Percentiles rank a stretch among this genome's conserved stretches.
These are phyloP conservation scores for Digitaria exilis DNA, from an alignment of 202 grass and related monocot genomes.

Conservation along the genomic window DNA sequence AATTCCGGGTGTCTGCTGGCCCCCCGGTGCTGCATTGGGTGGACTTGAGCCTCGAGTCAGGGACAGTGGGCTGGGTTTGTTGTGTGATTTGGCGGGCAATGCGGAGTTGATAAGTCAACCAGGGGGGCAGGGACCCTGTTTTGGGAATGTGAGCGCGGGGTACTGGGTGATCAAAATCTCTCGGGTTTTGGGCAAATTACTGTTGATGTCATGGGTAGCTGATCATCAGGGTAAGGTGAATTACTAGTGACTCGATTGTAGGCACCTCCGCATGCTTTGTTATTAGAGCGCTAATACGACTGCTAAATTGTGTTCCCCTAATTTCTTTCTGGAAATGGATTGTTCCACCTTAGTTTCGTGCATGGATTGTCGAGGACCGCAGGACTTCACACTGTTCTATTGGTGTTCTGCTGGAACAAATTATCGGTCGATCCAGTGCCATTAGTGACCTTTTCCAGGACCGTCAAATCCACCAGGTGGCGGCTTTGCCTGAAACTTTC, in stretches of 20 bases:
- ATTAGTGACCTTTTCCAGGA: not conserved
- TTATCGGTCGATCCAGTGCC: not conserved
- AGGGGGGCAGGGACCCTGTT: not conserved
- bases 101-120: not conserved
- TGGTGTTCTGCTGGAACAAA: not conserved
- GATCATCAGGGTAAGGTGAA: not conserved
- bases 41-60: not conserved
- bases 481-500: not conserved
- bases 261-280: too few species aligned
- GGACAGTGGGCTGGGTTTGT: not conserved
- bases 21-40: not conserved
- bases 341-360: not conserved
- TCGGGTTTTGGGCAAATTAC: not conserved
- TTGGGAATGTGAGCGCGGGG: not conserved
- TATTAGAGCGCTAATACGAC: not conserved
- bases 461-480: not conserved
- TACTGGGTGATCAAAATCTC: conserved; percentile 22
- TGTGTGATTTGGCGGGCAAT: not conserved
- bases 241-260: not conserved
- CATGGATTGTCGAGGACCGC: not conserved
- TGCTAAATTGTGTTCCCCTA: not conserved
- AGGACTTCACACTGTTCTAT: not conserved
- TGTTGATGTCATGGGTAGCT: conserved; percentile 8
- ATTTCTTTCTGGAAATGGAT: not conserved
- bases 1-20: not conserved